A percentile compares a stretch with the other conserved stretches of the same genome.
Conservation (phyloP, 805 yeast genomes). For the Pichia paraexigua region DNA sequence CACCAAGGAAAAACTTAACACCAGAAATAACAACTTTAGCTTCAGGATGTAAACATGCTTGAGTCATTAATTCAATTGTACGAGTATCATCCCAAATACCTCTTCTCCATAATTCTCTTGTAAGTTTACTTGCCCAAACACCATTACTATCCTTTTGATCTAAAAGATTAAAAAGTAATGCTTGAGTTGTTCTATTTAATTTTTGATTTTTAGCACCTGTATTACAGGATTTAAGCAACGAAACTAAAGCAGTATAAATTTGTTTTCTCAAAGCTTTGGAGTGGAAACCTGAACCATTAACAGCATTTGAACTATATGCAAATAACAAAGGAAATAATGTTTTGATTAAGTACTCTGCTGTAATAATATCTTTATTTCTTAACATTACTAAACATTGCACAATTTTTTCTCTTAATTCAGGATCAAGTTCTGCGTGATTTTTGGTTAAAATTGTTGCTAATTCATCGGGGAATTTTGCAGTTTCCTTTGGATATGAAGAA, state of each 20-base stretch:
- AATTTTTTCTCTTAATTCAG: slow-evolving; percentile 86
- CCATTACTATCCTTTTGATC: slow-evolving; percentile 75
- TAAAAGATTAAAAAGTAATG: slow-evolving; percentile 76
- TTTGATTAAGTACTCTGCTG: slow-evolving; percentile 74
- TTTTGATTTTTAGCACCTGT: slow-evolving; percentile 87
- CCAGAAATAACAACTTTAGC: slow-evolving; percentile 85
- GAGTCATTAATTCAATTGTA: slow-evolving; percentile 96
- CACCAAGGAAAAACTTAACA: slow-evolving; percentile 85
- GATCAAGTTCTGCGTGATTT: slow-evolving; percentile 73
- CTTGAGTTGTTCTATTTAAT: slow-evolving; percentile 84
- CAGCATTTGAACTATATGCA: slow-evolving; percentile 48
- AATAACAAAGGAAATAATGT: slow-evolving; percentile 80
- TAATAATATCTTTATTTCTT: slow-evolving; percentile 73
- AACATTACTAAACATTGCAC: slow-evolving; percentile 85
- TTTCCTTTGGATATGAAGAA: slow-evolving; percentile 81
- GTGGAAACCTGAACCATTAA: slow-evolving; percentile 47
- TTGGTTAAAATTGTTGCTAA: slow-evolving; percentile 57
- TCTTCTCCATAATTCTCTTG: slow-evolving; percentile 94
- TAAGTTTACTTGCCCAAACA: slow-evolving; percentile 91
- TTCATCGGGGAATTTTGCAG: slow-evolving; percentile 77
- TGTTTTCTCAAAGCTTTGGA: slow-evolving; percentile 79
- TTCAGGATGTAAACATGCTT: slow-evolving; percentile 86
- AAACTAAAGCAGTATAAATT: slow-evolving; percentile 70
- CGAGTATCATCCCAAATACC: slow-evolving; percentile 98
- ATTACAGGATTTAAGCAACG: slow-evolving; percentile 74